A percentile compares a stretch with the other conserved stretches of the same genome.
Evolutionary conservation across 2,329 filamentous ascomycete species (phyloP).

Genomic region (Simplicillium aogashimaense): DNA sequence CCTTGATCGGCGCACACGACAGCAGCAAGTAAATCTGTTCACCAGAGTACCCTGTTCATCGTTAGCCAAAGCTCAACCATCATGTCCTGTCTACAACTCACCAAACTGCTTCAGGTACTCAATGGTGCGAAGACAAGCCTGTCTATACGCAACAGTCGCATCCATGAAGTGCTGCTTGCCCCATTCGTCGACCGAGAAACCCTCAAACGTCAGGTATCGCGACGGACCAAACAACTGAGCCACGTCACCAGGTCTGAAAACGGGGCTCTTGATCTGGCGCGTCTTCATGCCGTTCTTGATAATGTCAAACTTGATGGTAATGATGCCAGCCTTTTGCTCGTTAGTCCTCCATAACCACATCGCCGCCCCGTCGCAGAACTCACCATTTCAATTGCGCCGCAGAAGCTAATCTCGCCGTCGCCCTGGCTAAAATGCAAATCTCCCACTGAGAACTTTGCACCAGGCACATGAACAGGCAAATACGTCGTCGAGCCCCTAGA

Average conservation of each 20-base stretch:
- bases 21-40: conserved; percentile 81
- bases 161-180: conserved; percentile 89
- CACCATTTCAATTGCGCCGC: conserved; percentile 83
- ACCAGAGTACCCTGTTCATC: conserved; percentile 44
- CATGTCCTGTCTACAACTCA: conserved; percentile 1
- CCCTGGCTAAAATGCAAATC: conserved; percentile 84
- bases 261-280: conserved; percentile 69
- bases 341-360: not conserved
- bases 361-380: not conserved
- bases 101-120: conserved; percentile 26
- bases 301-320: conserved; percentile 83
- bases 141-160: conserved; percentile 75
- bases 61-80: not conserved
- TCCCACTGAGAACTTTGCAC: conserved; percentile 84
- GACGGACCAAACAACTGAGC: conserved; percentile 79
- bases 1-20: conserved; percentile 78
- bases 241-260: conserved; percentile 79
- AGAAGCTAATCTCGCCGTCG: conserved; percentile 85
- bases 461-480: conserved; percentile 75
- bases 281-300: conserved; percentile 72
- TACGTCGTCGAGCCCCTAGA: conserved; percentile 73
- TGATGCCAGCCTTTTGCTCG: conserved; percentile 52
- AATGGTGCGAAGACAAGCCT: conserved; percentile 55
- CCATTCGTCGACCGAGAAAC: conserved; percentile 79
- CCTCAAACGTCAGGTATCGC: conserved; percentile 75